A percentile compares a stretch with the other conserved stretches of the same genome.
Evolutionary conservation across 2,329 filamentous ascomycete genomes (phyloP).

Genomic region (Alternaria angustiovoidea): DNA sequence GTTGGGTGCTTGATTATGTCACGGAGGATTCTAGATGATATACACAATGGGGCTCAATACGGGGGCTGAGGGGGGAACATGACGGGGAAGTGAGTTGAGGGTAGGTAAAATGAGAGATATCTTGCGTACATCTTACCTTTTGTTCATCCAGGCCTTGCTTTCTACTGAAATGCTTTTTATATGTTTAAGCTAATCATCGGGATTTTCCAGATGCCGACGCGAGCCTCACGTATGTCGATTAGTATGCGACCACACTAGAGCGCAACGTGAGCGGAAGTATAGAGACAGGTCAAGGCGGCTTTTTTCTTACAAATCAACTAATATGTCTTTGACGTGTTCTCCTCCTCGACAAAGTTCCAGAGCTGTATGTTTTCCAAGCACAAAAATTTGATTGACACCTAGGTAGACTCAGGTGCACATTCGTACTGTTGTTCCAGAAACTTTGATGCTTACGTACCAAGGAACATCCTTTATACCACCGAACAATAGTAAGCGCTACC

Average conservation of each 20-base stretch:
- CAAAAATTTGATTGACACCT: neutral
- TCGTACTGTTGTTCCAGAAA: neutral
- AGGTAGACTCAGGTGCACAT: neutral
- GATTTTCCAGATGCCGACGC: neutral
- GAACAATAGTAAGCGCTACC: too few relatives aligned
- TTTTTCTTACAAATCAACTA: neutral
- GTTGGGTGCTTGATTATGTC: neutral
- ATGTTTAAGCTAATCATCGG: neutral
- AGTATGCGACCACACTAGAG: neutral
- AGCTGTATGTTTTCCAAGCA: neutral
- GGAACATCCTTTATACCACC: too few relatives aligned
- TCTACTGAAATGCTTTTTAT: neutral
- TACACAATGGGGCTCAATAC: neutral
- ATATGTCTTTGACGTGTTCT: neutral
- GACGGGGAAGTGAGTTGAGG: neutral
- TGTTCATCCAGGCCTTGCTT: neutral
- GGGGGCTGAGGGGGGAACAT: neutral
- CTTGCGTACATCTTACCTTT: neutral
- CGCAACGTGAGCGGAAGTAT: neutral
- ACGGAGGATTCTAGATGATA: neutral
- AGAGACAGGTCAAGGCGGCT: neutral
- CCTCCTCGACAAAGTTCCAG: neutral
- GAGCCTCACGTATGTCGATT: neutral
- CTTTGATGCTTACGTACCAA: too few relatives aligned
- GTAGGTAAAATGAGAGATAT: slow-evolving; percentile 4